Conservation (phyloP, 495 filamentous ascomycete species). For the Aspergillus homomorphus region DNA sequence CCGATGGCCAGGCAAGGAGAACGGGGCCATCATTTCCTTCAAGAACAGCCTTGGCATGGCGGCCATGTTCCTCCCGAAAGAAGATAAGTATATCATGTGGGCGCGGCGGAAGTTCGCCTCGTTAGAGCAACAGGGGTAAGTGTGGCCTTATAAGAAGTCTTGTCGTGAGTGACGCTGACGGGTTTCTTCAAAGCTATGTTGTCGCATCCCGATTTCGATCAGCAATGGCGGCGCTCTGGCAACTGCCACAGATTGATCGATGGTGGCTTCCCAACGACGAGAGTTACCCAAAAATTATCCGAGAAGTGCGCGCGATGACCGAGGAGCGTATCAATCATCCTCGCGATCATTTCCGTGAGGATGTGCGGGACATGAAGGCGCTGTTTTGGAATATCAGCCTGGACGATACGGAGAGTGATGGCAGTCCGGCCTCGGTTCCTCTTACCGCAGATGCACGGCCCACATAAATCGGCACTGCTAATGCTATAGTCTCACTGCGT, state of each 20-base stretch:
- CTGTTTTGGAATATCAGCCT: constrained; percentile 57
- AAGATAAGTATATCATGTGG: constrained; percentile 76
- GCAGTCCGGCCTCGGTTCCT: constrained; percentile 24
- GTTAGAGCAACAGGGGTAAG: constrained; percentile 82
- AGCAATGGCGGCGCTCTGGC: constrained; percentile 69
- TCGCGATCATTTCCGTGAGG: constrained; percentile 60
- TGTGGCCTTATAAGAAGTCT: constrained; percentile 13
- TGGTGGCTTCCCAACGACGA: constrained; percentile 91
- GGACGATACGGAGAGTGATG: constrained; percentile 35
- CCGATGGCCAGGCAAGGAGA: constrained; percentile 65
- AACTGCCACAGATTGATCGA: constrained; percentile 60
- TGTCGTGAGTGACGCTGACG: neutral
- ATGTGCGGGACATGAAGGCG: constrained; percentile 71
- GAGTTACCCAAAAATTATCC: constrained; percentile 65
- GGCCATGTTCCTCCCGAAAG: constrained; percentile 71
- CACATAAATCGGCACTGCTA: neutral
- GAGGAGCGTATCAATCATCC: constrained; percentile 64
- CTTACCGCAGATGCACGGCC: constrained; percentile 9
- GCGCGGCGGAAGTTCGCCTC: constrained; percentile 71
- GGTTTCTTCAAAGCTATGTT: constrained; percentile 62
- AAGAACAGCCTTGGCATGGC: constrained; percentile 77
- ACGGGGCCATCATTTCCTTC: constrained; percentile 65
- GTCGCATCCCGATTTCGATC: constrained; percentile 70
- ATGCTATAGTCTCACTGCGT: neutral
- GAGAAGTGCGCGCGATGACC: constrained; percentile 71